A percentile compares a stretch with the other conserved stretches of the same genome.
Conservation (phyloP, 768 basidiomycete species). For the Boletus coccyginus region DNA sequence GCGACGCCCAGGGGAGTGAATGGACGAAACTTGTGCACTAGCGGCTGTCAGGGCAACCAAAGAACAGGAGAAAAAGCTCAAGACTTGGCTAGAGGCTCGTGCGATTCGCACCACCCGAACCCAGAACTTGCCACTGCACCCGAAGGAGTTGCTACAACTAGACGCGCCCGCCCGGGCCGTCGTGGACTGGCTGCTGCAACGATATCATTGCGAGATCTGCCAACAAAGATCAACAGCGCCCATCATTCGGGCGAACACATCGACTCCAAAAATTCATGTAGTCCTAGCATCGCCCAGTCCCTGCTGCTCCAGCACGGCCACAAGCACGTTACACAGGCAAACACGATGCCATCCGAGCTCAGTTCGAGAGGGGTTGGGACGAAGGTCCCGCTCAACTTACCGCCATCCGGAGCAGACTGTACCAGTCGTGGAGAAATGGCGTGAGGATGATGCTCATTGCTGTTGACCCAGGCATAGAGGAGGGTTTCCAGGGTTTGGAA, state of each 20-base stretch:
- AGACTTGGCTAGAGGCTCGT: constrained; percentile 44
- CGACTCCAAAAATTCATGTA: constrained; percentile 48
- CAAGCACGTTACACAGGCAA: constrained; percentile 30
- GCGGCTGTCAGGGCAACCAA: constrained; percentile 59
- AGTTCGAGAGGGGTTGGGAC: constrained; percentile 63
- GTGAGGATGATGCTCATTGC: constrained; percentile 42
- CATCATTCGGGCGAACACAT: constrained; percentile 4
- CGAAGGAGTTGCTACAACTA: constrained; percentile 1
- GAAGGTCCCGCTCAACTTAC: constrained; percentile 54
- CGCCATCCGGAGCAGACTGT: constrained; percentile 46
- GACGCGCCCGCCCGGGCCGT: constrained; percentile 44
- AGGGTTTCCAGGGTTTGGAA: constrained; percentile 35
- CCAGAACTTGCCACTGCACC: neutral
- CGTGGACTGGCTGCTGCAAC: constrained; percentile 64
- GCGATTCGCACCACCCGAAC: constrained; percentile 1
- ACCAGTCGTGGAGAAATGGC: constrained; percentile 46
- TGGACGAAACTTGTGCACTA: constrained; percentile 58
- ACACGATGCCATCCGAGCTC: constrained; percentile 40
- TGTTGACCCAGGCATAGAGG: constrained; percentile 25
- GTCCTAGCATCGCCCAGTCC: constrained; percentile 54
- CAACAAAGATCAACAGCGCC: constrained; percentile 17
- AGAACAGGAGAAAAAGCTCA: constrained; percentile 64
- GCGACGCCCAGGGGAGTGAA: constrained; percentile 48
- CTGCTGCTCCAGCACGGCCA: constrained; percentile 46
- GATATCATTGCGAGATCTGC: constrained; percentile 50